These are phyloP conservation scores for Neckera pumila DNA, from an alignment of 225 moss, liverwort and hornwort species.

Conservation along the genomic window DNA sequence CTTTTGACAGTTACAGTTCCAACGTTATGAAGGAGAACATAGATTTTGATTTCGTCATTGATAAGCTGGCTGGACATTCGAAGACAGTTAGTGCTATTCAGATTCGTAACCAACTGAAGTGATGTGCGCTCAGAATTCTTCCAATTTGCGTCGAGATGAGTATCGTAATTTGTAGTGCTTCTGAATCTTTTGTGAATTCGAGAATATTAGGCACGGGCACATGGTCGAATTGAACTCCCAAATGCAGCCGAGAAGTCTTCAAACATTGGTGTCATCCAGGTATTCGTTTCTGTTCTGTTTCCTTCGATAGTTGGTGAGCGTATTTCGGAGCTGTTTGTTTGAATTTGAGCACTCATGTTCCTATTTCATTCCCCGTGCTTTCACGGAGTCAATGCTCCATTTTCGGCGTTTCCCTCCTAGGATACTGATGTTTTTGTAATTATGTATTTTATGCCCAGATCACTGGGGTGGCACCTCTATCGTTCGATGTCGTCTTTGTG, in stretches of 20 bases:
- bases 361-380: background rate
- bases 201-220: conserved; percentile 33
- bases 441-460: conserved; percentile 35
- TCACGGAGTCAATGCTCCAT: background rate
- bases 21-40: background rate
- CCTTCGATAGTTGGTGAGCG: background rate
- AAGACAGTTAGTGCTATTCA: background rate
- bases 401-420: background rate
- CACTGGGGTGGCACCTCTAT: conserved; percentile 58
- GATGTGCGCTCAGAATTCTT: background rate
- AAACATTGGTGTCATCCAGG: conserved; percentile 84
- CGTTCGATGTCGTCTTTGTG: conserved; percentile 68
- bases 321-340: background rate
- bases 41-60: background rate
- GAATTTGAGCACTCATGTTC: background rate
- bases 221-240: conserved; percentile 59
- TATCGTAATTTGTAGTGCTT: background rate
- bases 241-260: conserved; percentile 56
- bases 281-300: background rate
- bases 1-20: background rate
- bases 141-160: background rate
- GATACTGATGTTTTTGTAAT: background rate
- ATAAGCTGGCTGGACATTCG: background rate
- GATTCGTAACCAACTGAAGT: background rate
- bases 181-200: background rate